Conservation (phyloP, 2,329 filamentous ascomycete genomes). For the Juglanconis sp. region DNA sequence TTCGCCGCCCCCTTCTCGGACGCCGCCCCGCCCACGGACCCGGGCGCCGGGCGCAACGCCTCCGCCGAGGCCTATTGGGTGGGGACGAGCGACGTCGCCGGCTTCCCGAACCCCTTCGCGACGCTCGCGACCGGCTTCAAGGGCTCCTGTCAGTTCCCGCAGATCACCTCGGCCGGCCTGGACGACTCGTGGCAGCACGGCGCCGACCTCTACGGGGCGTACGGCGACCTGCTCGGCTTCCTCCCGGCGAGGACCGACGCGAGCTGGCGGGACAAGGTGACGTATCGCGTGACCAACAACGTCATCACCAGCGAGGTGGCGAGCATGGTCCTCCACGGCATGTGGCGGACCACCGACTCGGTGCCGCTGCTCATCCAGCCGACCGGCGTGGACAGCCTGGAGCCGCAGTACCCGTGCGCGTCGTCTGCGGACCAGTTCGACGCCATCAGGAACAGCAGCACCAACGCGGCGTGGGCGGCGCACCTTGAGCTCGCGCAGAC, state of each 20-base stretch:
- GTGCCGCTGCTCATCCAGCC: constrained; percentile 51
- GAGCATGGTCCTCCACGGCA: constrained; percentile 69
- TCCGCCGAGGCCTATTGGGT: constrained; percentile 63
- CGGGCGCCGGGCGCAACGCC: constrained; percentile 7
- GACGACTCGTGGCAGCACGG: constrained; percentile 73
- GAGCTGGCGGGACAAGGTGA: constrained; percentile 43
- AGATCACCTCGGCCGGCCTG: constrained; percentile 70
- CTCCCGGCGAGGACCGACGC: constrained; percentile 49
- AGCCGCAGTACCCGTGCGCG: constrained; percentile 68
- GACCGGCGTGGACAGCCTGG: constrained; percentile 64
- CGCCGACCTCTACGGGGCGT: constrained; percentile 72
- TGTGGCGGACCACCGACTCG: constrained; percentile 50
- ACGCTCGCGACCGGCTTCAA: constrained; percentile 59
- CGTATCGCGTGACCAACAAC: constrained; percentile 76
- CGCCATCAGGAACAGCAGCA: constrained; percentile 38
- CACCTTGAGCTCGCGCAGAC: constrained; percentile 57
- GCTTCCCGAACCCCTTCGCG: constrained; percentile 56
- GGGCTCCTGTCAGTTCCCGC: constrained; percentile 76
- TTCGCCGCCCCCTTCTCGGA: constrained; percentile 55
- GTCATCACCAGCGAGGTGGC: constrained; percentile 79
- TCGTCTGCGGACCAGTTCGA: constrained; percentile 42
- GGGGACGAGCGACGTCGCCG: constrained; percentile 49
- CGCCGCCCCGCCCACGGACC: constrained; percentile 14
- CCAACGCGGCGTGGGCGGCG: constrained; percentile 53
- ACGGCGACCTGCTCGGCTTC: constrained; percentile 66